These are phyloP conservation scores for Metarhizium rileyi DNA, from an alignment of 2,329 filamentous ascomycete genomes.

Conservation along the genomic window DNA sequence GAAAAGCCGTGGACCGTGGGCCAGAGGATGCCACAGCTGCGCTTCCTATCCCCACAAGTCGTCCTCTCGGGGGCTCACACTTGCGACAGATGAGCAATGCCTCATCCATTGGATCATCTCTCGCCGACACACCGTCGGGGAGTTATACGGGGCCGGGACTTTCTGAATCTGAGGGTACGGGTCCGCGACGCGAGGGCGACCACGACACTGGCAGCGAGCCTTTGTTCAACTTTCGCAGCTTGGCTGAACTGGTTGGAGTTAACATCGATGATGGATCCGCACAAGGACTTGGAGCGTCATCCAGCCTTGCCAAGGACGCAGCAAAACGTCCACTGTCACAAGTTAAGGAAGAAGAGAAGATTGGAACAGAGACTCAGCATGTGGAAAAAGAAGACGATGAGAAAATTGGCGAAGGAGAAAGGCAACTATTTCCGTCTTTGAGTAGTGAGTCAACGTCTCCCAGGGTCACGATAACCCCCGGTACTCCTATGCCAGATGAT, in stretches of 20 bases:
- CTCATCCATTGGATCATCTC: slow-evolving; percentile 73
- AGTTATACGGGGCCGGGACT: slow-evolving; percentile 35
- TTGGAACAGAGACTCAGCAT: slow-evolving; percentile 22
- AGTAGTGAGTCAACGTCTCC: slow-evolving; percentile 7
- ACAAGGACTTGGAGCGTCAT: slow-evolving; percentile 15
- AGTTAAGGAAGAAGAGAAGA: slow-evolving; percentile 28
- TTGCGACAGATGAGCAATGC: slow-evolving; percentile 78
- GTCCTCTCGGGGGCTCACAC: slow-evolving; percentile 55
- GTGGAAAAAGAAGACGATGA: slow-evolving; percentile 14
- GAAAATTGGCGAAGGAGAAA: neutral
- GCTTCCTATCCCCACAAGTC: slow-evolving; percentile 38
- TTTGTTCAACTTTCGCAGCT: slow-evolving; percentile 84
- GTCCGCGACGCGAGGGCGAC: slow-evolving; percentile 41
- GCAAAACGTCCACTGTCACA: slow-evolving; percentile 23
- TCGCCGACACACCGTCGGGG: slow-evolving; percentile 53
- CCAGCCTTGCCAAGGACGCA: slow-evolving; percentile 10
- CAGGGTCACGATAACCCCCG: slow-evolving; percentile 13
- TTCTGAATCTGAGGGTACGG: slow-evolving; percentile 22
- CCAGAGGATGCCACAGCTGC: slow-evolving; percentile 16
- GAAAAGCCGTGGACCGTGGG: slow-evolving; percentile 57
- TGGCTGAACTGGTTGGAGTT: slow-evolving; percentile 74
- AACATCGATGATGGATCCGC: slow-evolving; percentile 39
- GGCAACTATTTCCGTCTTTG: neutral
- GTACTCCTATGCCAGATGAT: slow-evolving; percentile 32
- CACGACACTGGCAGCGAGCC: slow-evolving; percentile 53